Percentiles rank a stretch among this genome's conserved stretches.
Evolutionary conservation across 768 basidiomycete genomes (phyloP).

Genomic region (Phylloporus rhodoxanthus): DNA sequence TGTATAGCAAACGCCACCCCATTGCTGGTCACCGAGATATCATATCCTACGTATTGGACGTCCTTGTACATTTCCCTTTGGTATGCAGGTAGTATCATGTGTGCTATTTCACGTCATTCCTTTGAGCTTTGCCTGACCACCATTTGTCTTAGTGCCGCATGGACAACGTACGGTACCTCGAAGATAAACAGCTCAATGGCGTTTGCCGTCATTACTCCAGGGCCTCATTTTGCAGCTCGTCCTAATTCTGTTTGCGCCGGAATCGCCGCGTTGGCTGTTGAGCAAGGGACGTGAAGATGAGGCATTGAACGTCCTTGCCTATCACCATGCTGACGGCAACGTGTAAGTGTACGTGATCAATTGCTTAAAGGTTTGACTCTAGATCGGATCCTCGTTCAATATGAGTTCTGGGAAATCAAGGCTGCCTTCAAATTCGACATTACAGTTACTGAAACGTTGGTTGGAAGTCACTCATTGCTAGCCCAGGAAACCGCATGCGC

Average conservation of each 20-base stretch:
- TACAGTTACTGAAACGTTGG: conserved; percentile 50
- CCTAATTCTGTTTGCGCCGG: conserved; percentile 70
- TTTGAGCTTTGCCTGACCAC: background rate
- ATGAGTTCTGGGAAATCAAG: conserved; percentile 79
- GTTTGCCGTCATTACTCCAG: conserved; percentile 71
- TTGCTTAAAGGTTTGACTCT: too few relatives aligned
- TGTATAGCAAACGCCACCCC: conserved; percentile 62
- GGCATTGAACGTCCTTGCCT: conserved; percentile 68
- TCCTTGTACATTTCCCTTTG: conserved; percentile 80
- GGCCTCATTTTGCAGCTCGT: conserved; percentile 42
- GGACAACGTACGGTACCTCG: conserved; percentile 80
- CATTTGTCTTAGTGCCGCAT: conserved; percentile 51
- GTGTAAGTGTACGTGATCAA: too few relatives aligned
- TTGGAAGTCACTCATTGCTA: conserved; percentile 63
- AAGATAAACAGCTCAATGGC: conserved; percentile 60
- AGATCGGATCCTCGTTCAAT: too few relatives aligned
- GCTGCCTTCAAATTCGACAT: conserved; percentile 69
- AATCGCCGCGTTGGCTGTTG: conserved; percentile 80
- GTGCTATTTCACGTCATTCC: conserved; percentile 19
- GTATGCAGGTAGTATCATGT: conserved; percentile 81
- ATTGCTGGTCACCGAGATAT: conserved; percentile 75
- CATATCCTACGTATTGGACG: conserved; percentile 78
- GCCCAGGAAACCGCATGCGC: conserved; percentile 61
- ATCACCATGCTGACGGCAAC: conserved; percentile 79
- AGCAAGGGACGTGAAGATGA: conserved; percentile 65